These are phyloP conservation scores for Sclerotinia subarctica DNA, from an alignment of 2,329 filamentous ascomycete species.

Conservation along the genomic window DNA sequence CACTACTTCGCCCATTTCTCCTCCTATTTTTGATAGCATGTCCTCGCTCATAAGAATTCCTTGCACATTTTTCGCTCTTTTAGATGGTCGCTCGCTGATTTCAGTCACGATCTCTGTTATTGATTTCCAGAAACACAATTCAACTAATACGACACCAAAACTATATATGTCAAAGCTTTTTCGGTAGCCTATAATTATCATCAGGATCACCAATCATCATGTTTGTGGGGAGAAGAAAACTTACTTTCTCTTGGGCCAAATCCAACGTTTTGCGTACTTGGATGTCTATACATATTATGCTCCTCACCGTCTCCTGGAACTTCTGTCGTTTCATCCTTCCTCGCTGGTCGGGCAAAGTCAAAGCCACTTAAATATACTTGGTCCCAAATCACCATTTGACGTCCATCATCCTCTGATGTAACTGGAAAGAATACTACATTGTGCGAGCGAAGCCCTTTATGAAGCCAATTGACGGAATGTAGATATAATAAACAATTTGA, in stretches of 20 bases:
- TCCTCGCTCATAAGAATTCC: constrained; percentile 40
- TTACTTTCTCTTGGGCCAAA: constrained; percentile 24
- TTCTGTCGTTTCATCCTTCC: constrained; percentile 50
- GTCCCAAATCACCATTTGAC: constrained; percentile 39
- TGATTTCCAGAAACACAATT: constrained; percentile 52
- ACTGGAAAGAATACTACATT: constrained; percentile 52
- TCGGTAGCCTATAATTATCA: constrained; percentile 14
- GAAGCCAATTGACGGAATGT: constrained; percentile 55
- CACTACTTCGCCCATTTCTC: constrained; percentile 43
- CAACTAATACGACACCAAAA: constrained; percentile 51
- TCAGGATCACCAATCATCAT: neutral
- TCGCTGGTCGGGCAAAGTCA: constrained; percentile 52
- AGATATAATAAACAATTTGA: constrained; percentile 53
- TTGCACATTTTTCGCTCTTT: constrained; percentile 40
- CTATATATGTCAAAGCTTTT: constrained; percentile 53
- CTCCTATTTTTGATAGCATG: constrained; percentile 40
- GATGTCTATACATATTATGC: constrained; percentile 52
- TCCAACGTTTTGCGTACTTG: constrained; percentile 26
- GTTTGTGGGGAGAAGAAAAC: neutral
- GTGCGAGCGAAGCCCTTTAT: constrained; percentile 54
- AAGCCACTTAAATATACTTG: constrained; percentile 51
- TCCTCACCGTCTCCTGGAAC: constrained; percentile 45
- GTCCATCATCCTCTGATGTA: neutral
- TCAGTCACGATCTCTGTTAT: constrained; percentile 45
- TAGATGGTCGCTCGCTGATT: constrained; percentile 19